These are phyloP conservation scores for Diutina sp. DNA, from an alignment of 1,139 yeast genomes.

Conservation along the genomic window DNA sequence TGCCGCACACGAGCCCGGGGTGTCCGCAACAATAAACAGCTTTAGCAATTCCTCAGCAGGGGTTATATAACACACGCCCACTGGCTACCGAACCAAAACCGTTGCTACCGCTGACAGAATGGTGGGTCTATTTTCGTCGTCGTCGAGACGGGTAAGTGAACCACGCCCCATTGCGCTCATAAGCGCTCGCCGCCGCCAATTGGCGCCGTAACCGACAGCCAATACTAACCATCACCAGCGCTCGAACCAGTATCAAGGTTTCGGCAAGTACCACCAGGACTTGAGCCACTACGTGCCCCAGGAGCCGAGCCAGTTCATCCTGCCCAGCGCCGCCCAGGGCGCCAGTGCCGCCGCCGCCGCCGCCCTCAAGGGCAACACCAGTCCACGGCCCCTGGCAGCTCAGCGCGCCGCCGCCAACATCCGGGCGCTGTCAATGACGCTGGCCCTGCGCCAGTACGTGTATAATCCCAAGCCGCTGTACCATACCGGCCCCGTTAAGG, in stretches of 20 bases:
- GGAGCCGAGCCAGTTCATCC: conserved; percentile 7
- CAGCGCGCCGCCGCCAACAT: conserved; percentile 6
- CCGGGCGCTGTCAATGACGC: conserved; percentile 2
- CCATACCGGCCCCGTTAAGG: conserved; percentile 13
- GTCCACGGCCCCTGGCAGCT: conserved; percentile 4
- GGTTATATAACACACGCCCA: not conserved
- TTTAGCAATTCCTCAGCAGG: not conserved
- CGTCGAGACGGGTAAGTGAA: not conserved
- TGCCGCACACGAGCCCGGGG: not conserved
- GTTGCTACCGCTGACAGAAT: not conserved
- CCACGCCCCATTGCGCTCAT: not conserved
- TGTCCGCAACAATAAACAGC: not conserved
- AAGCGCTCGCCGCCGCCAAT: not conserved
- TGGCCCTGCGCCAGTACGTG: conserved; percentile 11
- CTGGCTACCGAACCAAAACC: not conserved
- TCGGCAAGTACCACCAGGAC: conserved; percentile 24
- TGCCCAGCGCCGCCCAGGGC: conserved; percentile 14
- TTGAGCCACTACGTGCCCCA: conserved; percentile 13
- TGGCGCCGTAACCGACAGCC: not conserved
- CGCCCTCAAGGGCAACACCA: conserved; percentile 21
- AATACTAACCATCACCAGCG: conserved; percentile 3
- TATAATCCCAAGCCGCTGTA: conserved; percentile 33
- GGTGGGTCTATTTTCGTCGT: conserved; percentile 1
- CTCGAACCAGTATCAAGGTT: conserved; percentile 18
- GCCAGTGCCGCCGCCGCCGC: conserved; percentile 35